Conservation (phyloP, 2,329 filamentous ascomycete species). For the Pseudovirgaria hyperparasitica region DNA sequence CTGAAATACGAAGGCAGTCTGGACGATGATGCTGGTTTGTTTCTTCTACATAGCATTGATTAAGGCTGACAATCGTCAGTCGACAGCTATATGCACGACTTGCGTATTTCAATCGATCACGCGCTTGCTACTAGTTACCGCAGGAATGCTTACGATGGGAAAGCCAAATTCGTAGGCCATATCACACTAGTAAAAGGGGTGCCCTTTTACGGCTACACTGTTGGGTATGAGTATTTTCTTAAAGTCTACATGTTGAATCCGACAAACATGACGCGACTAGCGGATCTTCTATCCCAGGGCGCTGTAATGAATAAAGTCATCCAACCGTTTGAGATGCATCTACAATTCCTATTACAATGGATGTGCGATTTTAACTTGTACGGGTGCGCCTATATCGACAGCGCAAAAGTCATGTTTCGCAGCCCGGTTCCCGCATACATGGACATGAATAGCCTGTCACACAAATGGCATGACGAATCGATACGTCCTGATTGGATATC, state of each 20-base stretch:
- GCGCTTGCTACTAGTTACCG: slow-evolving; percentile 78
- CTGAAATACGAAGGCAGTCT: slow-evolving; percentile 68
- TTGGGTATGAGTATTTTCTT: slow-evolving; percentile 80
- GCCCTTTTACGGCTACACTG: slow-evolving; percentile 91
- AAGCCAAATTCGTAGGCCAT: slow-evolving; percentile 68
- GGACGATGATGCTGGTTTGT: slow-evolving; percentile 52
- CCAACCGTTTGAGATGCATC: slow-evolving; percentile 86
- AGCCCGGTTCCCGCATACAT: slow-evolving; percentile 58
- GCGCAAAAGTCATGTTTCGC: slow-evolving; percentile 58
- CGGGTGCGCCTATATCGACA: slow-evolving; percentile 78
- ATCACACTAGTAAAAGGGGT: slow-evolving; percentile 86
- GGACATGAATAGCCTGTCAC: slow-evolving; percentile 46
- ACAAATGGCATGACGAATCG: slow-evolving; percentile 70
- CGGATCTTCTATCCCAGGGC: slow-evolving; percentile 78
- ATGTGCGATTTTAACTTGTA: slow-evolving; percentile 98
- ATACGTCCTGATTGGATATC: slow-evolving; percentile 48
- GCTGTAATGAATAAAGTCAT: slow-evolving; percentile 72
- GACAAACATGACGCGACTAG: slow-evolving; percentile 69
- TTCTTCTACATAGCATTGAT: slow-evolving; percentile 6
- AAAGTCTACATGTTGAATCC: slow-evolving; percentile 95
- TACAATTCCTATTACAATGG: slow-evolving; percentile 89
- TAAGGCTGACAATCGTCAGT: slow-evolving; percentile 37
- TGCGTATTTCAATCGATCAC: slow-evolving; percentile 83
- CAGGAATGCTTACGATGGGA: slow-evolving; percentile 57
- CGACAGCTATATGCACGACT: slow-evolving; percentile 57